phyloP scores from a whole-genome alignment of 352 stramenopile species.

The Globisporangium solare region DNA sequence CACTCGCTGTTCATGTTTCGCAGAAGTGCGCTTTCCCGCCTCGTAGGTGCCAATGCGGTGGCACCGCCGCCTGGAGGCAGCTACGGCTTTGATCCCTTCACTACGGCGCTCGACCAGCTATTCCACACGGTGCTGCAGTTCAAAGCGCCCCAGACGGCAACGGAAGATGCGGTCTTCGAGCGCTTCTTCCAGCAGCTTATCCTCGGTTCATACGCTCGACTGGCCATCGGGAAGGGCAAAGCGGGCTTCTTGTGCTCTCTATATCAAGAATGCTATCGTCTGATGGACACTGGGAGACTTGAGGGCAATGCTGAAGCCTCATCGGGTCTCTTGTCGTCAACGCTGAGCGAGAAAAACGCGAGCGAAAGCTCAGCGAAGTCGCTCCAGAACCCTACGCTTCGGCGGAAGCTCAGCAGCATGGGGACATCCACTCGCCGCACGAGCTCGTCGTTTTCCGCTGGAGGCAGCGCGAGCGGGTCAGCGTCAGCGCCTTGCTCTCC shows the following conservation, averaged over 20 bases:
- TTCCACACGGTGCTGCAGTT: background rate
- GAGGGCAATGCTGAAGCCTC: too few relatives aligned
- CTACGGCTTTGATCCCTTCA: conserved; percentile 9
- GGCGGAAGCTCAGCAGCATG: conserved; percentile 3
- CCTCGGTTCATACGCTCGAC: conserved; percentile 3
- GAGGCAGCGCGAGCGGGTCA: background rate
- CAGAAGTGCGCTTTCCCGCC: background rate
- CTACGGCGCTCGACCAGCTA: conserved; percentile 11
- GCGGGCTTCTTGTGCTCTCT: background rate
- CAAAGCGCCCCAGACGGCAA: background rate
- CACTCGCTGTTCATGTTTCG: conserved; percentile 31
- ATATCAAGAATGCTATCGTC: conserved; percentile 2
- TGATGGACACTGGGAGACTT: conserved; percentile 2
- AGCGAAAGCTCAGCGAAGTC: background rate
- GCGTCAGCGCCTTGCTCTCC: too few relatives aligned
- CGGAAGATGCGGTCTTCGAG: background rate
- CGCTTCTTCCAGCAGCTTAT: conserved; percentile 9
- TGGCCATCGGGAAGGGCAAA: background rate
- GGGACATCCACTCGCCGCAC: background rate
- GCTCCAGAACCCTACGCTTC: background rate
- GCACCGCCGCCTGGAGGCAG: background rate
- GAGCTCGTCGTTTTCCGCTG: conserved; percentile 4
- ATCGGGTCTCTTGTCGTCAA: too few relatives aligned
- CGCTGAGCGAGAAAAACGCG: background rate
- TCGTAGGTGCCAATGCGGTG: too few relatives aligned